phyloP scores from a whole-genome alignment of 306 rosid genomes.

The Vigna nakashimae region DNA sequence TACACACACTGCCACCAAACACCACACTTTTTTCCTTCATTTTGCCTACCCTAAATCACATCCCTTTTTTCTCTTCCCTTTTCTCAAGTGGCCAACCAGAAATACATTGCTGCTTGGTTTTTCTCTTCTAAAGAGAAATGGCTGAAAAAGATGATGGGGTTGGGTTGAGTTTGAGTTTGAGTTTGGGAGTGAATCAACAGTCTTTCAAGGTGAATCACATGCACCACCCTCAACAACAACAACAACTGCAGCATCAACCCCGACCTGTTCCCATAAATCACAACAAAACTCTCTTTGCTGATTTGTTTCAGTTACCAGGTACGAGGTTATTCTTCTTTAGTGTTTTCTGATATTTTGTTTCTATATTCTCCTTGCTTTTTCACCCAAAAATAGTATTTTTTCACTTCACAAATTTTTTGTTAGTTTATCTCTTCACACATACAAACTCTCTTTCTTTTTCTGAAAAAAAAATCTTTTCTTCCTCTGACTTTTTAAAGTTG shows the following conservation, averaged over 20 bases:
- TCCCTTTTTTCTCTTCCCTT: neutral
- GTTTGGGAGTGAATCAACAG: constrained; percentile 46
- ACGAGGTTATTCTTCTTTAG: neutral
- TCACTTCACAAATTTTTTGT: neutral
- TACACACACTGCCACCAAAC: constrained; percentile 39
- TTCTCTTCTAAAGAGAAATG: constrained; percentile 44
- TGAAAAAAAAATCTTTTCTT: neutral
- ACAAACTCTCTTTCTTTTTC: neutral
- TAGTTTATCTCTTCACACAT: neutral
- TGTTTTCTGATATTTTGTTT: neutral
- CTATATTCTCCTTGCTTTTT: neutral
- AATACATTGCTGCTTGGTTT: neutral
- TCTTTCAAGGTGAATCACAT: constrained; percentile 41
- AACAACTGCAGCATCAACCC: neutral
- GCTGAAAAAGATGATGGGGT: constrained; percentile 57
- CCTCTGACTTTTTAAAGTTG: neutral
- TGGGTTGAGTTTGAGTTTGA: constrained; percentile 56
- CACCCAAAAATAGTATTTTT: neutral
- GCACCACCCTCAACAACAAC: constrained; percentile 42
- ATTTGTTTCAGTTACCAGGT: constrained; percentile 56
- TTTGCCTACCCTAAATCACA: constrained; percentile 4
- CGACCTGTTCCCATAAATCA: constrained; percentile 34
- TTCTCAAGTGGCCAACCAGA: neutral
- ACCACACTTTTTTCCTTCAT: constrained; percentile 40
- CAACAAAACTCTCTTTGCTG: constrained; percentile 46